Percentiles rank a stretch among this genome's conserved stretches.
Evolutionary conservation across 768 basidiomycete genomes (phyloP).

Genomic region (Rhizopogon vesiculosus): DNA sequence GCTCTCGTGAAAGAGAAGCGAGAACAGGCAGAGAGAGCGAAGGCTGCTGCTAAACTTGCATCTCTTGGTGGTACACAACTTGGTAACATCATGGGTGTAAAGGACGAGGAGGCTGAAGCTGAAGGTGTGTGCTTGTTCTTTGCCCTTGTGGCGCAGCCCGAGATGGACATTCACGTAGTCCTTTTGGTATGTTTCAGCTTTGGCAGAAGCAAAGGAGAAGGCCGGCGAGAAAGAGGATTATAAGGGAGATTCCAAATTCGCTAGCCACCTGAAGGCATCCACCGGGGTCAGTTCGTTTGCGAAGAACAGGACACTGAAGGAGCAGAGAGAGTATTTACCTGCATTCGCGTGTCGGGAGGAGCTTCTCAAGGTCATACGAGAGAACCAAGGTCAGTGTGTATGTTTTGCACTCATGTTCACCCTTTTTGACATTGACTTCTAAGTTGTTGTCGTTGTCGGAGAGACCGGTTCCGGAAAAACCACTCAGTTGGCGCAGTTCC

Average conservation of each 20-base stretch:
- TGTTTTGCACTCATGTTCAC: background rate
- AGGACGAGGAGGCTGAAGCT: conserved; percentile 90
- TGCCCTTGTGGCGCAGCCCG: conserved; percentile 29
- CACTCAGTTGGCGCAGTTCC: conserved; percentile 90
- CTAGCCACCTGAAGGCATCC: conserved; percentile 82
- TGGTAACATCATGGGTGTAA: conserved; percentile 98
- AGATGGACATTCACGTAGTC: conserved; percentile 80
- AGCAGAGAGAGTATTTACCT: conserved; percentile 95
- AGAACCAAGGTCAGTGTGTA: conserved; percentile 77
- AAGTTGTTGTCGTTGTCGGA: conserved; percentile 94
- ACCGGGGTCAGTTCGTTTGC: conserved; percentile 81
- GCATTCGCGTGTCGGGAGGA: conserved; percentile 98
- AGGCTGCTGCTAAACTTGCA: conserved; percentile 94
- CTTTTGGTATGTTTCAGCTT: conserved; percentile 44
- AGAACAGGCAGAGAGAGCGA: conserved; percentile 93
- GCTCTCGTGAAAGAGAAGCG: conserved; percentile 91
- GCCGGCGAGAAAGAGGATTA: conserved; percentile 61
- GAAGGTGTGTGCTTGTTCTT: conserved; percentile 59
- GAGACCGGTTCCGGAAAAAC: conserved; percentile 99
- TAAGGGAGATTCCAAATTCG: conserved; percentile 95
- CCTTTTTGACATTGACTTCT: background rate
- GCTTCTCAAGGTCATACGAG: conserved; percentile 79
- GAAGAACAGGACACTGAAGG: conserved; percentile 76
- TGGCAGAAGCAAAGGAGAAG: conserved; percentile 42
- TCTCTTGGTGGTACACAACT: conserved; percentile 86